These are phyloP conservation scores for Avicennia marina DNA, from an alignment of 257 asterid genomes.

Conservation along the genomic window DNA sequence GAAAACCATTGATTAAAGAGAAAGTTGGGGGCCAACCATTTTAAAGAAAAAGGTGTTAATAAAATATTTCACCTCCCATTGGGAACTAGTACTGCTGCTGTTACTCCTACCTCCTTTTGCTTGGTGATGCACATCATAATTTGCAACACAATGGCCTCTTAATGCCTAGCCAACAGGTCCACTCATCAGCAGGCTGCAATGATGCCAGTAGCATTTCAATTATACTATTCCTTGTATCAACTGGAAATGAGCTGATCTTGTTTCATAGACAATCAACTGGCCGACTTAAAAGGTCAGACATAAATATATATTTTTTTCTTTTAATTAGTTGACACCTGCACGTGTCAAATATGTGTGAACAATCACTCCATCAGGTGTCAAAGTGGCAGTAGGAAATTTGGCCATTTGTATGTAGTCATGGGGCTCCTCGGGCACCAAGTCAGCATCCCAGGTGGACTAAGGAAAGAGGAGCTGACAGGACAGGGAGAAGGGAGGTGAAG, in stretches of 20 bases:
- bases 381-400: background rate
- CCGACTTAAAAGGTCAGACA: constrained; percentile 11
- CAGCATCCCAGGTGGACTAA: constrained; percentile 61
- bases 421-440: constrained; percentile 48
- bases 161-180: constrained; percentile 39
- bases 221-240: constrained; percentile 22
- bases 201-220: constrained; percentile 23
- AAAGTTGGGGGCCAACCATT: constrained; percentile 42
- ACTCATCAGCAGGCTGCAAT: constrained; percentile 39
- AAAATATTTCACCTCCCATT: constrained; percentile 15
- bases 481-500: constrained; percentile 33
- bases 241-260: constrained; percentile 10
- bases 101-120: constrained; percentile 32
- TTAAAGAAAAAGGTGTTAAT: constrained; percentile 23
- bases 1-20: constrained; percentile 46
- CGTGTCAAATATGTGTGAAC: background rate
- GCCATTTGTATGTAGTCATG: constrained; percentile 7
- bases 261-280: constrained; percentile 10
- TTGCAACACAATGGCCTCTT: constrained; percentile 40
- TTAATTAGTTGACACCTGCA: background rate
- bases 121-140: constrained; percentile 59
- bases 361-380: background rate
- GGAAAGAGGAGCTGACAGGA: constrained; percentile 40
- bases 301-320: background rate
- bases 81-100: constrained; percentile 9